Conservation (phyloP, 768 basidiomycete genomes). For the Hebeloma cylindrosporum region DNA sequence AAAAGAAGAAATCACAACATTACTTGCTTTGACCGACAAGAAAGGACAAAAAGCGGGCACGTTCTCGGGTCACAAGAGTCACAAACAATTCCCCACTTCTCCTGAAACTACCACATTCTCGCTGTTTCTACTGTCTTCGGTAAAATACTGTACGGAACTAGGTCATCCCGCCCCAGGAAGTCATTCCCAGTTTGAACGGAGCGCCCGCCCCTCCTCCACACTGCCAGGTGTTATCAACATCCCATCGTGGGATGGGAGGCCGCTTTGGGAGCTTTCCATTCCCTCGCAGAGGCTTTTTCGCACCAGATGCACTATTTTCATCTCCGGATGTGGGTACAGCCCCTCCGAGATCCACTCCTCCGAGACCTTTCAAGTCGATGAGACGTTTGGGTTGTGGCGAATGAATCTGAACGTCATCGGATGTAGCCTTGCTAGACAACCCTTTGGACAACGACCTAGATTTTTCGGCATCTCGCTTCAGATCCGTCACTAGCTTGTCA, state of each 20-base stretch:
- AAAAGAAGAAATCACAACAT: conserved; percentile 32
- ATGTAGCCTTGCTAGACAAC: conserved; percentile 2
- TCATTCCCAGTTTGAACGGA: background rate
- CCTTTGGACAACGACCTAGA: background rate
- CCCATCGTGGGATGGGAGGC: conserved; percentile 28
- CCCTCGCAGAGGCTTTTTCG: conserved; percentile 23
- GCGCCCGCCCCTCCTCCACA: no score
- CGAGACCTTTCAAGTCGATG: conserved; percentile 15
- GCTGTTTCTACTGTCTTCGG: background rate
- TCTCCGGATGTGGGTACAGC: conserved; percentile 11
- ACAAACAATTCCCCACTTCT: conserved; percentile 5
- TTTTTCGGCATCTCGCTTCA: conserved; percentile 9
- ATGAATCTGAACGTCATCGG: background rate
- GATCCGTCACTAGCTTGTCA: conserved; percentile 17
- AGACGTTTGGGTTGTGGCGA: conserved; percentile 2
- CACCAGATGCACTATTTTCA: conserved; percentile 10
- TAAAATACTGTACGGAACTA: background rate
- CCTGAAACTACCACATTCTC: conserved; percentile 6
- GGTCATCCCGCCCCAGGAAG: background rate
- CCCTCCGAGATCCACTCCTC: conserved; percentile 8
- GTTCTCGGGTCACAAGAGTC: conserved; percentile 20
- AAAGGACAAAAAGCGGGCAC: conserved; percentile 30
- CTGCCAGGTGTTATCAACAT: conserved; percentile 11
- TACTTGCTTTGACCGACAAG: conserved; percentile 27
- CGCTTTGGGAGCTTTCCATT: conserved; percentile 24